These are phyloP conservation scores for Alternaria gansuensis DNA, from an alignment of 2,329 filamentous ascomycete genomes.

Conservation along the genomic window DNA sequence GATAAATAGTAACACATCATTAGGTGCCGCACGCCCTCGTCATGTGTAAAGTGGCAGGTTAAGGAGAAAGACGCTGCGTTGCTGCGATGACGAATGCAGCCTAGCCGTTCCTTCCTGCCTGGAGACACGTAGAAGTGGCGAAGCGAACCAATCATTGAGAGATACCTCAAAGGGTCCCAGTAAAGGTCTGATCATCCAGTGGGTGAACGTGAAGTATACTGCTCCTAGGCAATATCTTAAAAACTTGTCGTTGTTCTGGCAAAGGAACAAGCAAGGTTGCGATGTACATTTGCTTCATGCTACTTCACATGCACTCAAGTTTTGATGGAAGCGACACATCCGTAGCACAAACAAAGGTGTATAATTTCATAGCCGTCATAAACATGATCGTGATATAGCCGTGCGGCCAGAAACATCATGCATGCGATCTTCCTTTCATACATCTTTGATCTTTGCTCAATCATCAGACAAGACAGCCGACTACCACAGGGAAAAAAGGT, in stretches of 20 bases:
- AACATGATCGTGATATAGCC: slow-evolving; percentile 23
- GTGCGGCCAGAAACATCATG: slow-evolving; percentile 18
- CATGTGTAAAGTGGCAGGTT: not conserved
- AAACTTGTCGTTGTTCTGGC: too few species aligned
- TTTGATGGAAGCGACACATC: too few species aligned
- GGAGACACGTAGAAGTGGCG: too few species aligned
- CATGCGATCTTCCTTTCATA: slow-evolving; percentile 17
- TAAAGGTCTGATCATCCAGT: too few species aligned
- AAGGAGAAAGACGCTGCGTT: not conserved
- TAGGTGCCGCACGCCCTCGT: not conserved
- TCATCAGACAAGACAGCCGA: slow-evolving; percentile 9
- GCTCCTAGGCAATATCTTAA: too few species aligned
- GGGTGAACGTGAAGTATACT: too few species aligned
- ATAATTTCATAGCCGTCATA: slow-evolving; percentile 26
- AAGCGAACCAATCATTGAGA: not conserved
- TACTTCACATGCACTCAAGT: too few species aligned
- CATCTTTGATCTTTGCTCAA: slow-evolving; percentile 28
- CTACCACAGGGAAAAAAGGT: not conserved
- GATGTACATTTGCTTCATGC: too few species aligned
- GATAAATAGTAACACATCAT: slow-evolving; percentile 12
- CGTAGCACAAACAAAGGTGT: not conserved
- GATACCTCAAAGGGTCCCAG: not conserved
- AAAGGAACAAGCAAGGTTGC: too few species aligned
- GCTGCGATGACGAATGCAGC: not conserved
- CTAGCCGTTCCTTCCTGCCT: not conserved